A percentile compares a stretch with the other conserved stretches of the same genome.
These are phyloP conservation scores for Abrus pulchellus DNA, from an alignment of 306 rosid species.

Conservation along the genomic window DNA sequence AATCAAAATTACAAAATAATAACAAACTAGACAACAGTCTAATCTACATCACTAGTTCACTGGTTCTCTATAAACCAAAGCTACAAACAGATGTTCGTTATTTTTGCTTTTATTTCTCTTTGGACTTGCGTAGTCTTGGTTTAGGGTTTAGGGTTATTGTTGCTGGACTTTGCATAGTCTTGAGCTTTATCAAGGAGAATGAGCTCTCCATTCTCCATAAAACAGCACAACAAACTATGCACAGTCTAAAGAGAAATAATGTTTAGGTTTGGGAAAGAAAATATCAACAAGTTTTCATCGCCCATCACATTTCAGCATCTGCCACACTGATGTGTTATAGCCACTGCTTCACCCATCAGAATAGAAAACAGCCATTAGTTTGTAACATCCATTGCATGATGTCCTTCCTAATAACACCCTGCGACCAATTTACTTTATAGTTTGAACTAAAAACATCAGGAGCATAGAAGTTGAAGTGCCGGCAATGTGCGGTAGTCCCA, in stretches of 20 bases:
- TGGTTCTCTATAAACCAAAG: too few relatives aligned
- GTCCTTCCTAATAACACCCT: slow-evolving; percentile 63
- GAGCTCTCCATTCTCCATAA: background rate
- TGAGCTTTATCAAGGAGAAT: too few relatives aligned
- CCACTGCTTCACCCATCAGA: background rate
- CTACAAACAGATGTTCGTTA: too few relatives aligned
- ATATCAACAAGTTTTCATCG: background rate
- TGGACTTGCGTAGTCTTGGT: too few relatives aligned
- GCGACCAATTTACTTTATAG: slow-evolving; percentile 46
- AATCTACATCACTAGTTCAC: too few relatives aligned
- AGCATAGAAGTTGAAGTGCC: slow-evolving; percentile 46
- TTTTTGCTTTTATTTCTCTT: too few relatives aligned
- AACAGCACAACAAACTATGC: background rate
- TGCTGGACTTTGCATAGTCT: too few relatives aligned
- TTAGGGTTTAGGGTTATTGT: too few relatives aligned
- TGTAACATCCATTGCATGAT: slow-evolving; percentile 75
- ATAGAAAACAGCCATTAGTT: slow-evolving; percentile 33
- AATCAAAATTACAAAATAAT: too few relatives aligned
- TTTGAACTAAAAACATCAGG: slow-evolving; percentile 41
- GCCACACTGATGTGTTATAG: background rate
- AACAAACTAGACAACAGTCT: too few relatives aligned
- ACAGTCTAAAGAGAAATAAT: background rate
- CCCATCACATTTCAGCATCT: background rate
- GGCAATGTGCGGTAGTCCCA: slow-evolving; percentile 56
- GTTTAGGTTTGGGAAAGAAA: background rate